These are phyloP conservation scores for Ascochyta koolunga DNA, from an alignment of 2,329 filamentous ascomycete species.

Conservation along the genomic window DNA sequence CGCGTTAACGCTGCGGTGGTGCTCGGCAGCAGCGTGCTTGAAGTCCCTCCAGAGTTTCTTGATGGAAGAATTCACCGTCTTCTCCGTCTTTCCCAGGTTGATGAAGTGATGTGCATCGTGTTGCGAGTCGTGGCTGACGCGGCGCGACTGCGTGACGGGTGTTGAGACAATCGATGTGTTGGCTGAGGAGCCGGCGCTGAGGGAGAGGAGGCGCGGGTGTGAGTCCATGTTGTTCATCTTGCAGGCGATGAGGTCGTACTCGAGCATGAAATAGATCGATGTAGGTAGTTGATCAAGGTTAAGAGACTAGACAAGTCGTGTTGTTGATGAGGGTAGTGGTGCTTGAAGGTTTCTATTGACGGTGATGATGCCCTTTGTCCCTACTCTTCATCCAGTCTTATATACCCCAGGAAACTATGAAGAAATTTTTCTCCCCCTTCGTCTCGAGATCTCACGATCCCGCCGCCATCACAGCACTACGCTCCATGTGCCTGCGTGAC, in stretches of 20 bases:
- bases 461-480: constrained; percentile 6
- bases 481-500: constrained; percentile 5
- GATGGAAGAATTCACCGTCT: constrained; percentile 28
- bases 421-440: constrained; percentile 14
- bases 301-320: neutral
- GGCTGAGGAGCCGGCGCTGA: constrained; percentile 14
- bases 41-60: constrained; percentile 39
- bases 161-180: constrained; percentile 16
- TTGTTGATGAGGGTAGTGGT: neutral
- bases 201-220: constrained; percentile 31
- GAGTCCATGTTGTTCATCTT: constrained; percentile 30
- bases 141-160: constrained; percentile 20
- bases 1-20: constrained; percentile 39
- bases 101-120: constrained; percentile 32
- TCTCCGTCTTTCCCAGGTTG: constrained; percentile 25
- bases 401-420: neutral
- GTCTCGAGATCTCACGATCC: constrained; percentile 18
- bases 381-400: neutral
- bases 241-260: constrained; percentile 13
- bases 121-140: constrained; percentile 27
- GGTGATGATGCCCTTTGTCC: constrained; percentile 7
- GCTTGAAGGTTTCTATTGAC: neutral
- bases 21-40: constrained; percentile 36
- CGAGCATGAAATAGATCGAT: neutral
- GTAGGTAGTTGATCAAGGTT: neutral